Evolutionary conservation across 331 rosid genomes (phyloP), one percentile per base, ranked within the genome.

Genomic region (Quercus phellos): DNA sequence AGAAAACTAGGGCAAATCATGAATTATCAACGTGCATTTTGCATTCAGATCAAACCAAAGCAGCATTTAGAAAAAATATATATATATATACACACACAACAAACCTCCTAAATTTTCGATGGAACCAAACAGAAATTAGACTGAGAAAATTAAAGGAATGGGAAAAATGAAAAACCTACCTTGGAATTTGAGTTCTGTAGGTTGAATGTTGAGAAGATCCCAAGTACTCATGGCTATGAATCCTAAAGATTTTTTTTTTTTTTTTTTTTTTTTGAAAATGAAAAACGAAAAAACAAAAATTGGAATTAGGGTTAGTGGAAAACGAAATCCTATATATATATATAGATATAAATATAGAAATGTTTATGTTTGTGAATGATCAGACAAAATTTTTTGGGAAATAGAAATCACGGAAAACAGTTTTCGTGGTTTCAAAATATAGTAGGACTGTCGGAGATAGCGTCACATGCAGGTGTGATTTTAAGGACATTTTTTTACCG

Each of bases 161-260:
- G 3, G 0, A 68, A 69, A 70, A 46, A 58, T 7, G 24, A 24
- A 29, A 29, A 54, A 26, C 85, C 51, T 73, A 87, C 88, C 70
- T 73, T 74, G 83, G 84, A 84, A 82, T 82, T 82, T 84, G 86
- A 87, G 90, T 79, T 87, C 88, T 38, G 82, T 24, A 11, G 90
- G 90, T 42, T 84, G 90, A 73, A 83, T 77, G 74, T 59, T 63
- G 46, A 87, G 84, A 58, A 79, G 74, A 69, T 84, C 81, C 35
- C 90, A 83, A 22, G 85, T 35, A 77, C 81, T 77, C 90, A 87
- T 87, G 70, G 17, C 78, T 11, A 32, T 77, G 60, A 79, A 59
- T 34, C 61, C 22, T 32, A 14, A 13, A 73, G 42, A 2, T 16
- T 29, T 29, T 2, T 18, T 17, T 32, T 7, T 5, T 42, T 0